A percentile compares a stretch with the other conserved stretches of the same genome.
phyloP scores from a whole-genome alignment of 768 basidiomycete genomes.

The Lactarius trivialis region DNA sequence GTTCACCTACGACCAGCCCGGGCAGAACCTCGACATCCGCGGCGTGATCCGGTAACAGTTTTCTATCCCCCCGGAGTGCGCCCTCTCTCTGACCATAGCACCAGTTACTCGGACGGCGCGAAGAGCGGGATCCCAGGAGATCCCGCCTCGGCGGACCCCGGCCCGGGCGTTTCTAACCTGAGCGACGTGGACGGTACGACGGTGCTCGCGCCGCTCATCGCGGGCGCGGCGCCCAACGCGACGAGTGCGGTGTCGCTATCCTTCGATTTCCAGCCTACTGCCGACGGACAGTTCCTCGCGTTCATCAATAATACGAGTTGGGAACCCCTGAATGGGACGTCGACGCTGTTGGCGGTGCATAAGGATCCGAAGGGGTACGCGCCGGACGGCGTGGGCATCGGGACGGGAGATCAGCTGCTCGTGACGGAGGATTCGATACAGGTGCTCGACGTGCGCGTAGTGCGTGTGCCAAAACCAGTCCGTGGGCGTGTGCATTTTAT shows the following conservation, averaged over 20 bases:
- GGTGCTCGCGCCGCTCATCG: constrained; percentile 5
- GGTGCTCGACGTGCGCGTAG: constrained; percentile 14
- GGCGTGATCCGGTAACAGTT: constrained; percentile 13
- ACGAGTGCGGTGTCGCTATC: constrained; percentile 6
- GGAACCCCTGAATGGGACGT: constrained; percentile 10
- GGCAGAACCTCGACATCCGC: constrained; percentile 21
- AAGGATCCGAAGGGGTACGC: not conserved
- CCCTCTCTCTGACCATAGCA: no score
- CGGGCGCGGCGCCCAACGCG: constrained; percentile 1
- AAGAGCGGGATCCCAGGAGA: constrained; percentile 9
- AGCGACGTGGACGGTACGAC: constrained; percentile 9
- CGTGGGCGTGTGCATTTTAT: no score
- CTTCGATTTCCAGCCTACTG: constrained; percentile 11
- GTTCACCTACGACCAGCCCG: constrained; percentile 26
- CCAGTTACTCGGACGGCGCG: constrained; percentile 15
- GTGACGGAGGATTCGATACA: constrained; percentile 19
- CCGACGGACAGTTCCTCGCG: constrained; percentile 11
- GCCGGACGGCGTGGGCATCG: not conserved
- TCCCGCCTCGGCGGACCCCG: constrained; percentile 13
- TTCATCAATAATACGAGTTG: constrained; percentile 21
- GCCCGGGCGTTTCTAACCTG: constrained; percentile 4
- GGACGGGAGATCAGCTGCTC: constrained; percentile 9
- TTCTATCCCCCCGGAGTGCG: no score
- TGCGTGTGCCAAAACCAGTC: no score
- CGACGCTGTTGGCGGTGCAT: constrained; percentile 15